Evolutionary conservation across 1,284 basidiomycete genomes (phyloP).

Genomic region (Athelia sp.): DNA sequence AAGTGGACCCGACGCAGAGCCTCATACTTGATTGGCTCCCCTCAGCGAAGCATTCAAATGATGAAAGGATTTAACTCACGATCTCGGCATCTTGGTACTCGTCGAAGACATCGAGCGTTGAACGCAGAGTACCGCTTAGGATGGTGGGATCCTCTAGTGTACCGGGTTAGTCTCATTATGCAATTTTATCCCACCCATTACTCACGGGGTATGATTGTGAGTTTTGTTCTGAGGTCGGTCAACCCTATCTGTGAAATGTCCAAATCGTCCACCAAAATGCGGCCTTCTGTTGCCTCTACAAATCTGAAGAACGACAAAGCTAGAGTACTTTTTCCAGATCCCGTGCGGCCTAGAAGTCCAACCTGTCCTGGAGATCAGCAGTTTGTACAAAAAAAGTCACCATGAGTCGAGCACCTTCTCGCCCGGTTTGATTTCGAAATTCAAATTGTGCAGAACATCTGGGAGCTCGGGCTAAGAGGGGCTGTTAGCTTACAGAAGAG

Average conservation of each 20-base stretch:
- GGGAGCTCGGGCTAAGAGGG: slow-evolving; percentile 58
- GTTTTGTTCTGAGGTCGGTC: slow-evolving; percentile 75
- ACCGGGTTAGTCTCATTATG: too few relatives aligned
- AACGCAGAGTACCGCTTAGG: slow-evolving; percentile 80
- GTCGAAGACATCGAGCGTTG: slow-evolving; percentile 87
- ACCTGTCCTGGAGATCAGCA: too few relatives aligned
- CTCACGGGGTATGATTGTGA: slow-evolving; percentile 61
- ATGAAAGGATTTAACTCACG: slow-evolving; percentile 37
- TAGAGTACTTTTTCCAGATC: slow-evolving; percentile 82
- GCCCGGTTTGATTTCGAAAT: slow-evolving; percentile 72
- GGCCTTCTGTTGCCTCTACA: slow-evolving; percentile 39
- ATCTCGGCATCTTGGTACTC: slow-evolving; percentile 87
- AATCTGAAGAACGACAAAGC: slow-evolving; percentile 95
- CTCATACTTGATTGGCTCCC: slow-evolving; percentile 54
- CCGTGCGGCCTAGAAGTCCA: slow-evolving; percentile 88
- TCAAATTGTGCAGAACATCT: slow-evolving; percentile 79
- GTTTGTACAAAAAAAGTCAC: too few relatives aligned
- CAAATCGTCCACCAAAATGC: slow-evolving; percentile 35
- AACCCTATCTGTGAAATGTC: slow-evolving; percentile 45
- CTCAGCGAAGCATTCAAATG: background rate
- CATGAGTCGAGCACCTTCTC: slow-evolving; percentile 74
- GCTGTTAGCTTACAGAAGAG: too few relatives aligned
- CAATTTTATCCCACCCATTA: slow-evolving; percentile 8
- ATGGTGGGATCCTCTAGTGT: slow-evolving; percentile 82
- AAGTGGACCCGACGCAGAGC: slow-evolving; percentile 86